phyloP scores from a whole-genome alignment of 495 filamentous ascomycete genomes.

The Pseudotulostoma volvatum region DNA sequence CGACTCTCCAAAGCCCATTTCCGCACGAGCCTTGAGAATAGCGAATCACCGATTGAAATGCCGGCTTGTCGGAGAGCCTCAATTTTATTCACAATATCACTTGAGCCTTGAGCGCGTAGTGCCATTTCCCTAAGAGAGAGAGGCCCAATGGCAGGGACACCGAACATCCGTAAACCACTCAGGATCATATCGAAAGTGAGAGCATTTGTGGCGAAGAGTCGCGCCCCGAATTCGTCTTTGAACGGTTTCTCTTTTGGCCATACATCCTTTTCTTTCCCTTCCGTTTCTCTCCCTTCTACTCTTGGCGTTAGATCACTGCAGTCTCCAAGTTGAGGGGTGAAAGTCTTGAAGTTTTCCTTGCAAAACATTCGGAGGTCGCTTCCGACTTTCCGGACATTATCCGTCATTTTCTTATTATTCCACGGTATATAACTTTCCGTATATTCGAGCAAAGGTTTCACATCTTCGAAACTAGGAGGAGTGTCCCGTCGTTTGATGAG shows the following conservation, averaged over 20 bases:
- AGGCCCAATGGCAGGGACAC: slow-evolving; percentile 50
- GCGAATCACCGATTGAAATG: slow-evolving; percentile 40
- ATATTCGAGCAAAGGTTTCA: slow-evolving; percentile 28
- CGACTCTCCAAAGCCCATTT: slow-evolving; percentile 40
- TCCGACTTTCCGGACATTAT: not conserved
- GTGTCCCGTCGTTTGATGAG: slow-evolving; percentile 33
- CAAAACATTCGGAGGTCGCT: not conserved
- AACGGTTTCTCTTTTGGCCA: slow-evolving; percentile 15
- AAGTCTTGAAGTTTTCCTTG: not conserved
- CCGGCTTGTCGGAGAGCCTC: slow-evolving; percentile 36
- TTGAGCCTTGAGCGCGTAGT: slow-evolving; percentile 35
- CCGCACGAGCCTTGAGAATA: slow-evolving; percentile 42
- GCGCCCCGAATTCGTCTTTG: slow-evolving; percentile 47
- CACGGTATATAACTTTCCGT: slow-evolving; percentile 17
- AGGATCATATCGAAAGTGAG: slow-evolving; percentile 50
- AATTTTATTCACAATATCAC: slow-evolving; percentile 38
- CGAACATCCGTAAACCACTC: slow-evolving; percentile 44
- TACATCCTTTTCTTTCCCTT: slow-evolving; percentile 1
- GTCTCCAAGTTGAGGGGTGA: not conserved
- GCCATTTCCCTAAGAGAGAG: slow-evolving; percentile 57
- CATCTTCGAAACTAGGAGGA: slow-evolving; percentile 21
- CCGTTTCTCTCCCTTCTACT: not conserved
- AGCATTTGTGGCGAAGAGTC: slow-evolving; percentile 54
- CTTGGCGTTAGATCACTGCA: not conserved
- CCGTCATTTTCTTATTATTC: slow-evolving; percentile 3